These are phyloP conservation scores for Fallopia convolvulus DNA, from an alignment of 148 eudicot species.

Conservation along the genomic window DNA sequence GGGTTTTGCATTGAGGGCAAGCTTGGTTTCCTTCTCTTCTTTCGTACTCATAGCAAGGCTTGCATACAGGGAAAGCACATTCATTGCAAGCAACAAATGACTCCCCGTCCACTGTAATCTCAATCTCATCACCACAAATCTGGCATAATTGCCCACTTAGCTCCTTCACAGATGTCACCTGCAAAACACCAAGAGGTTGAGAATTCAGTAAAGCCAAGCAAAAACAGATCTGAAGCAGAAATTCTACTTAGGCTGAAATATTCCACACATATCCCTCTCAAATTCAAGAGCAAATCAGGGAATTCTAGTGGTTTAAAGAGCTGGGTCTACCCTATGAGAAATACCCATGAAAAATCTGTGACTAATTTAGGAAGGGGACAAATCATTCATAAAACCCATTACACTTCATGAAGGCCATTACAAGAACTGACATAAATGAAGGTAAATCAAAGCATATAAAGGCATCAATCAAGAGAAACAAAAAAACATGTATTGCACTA, in stretches of 20 bases:
- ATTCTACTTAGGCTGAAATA: neutral
- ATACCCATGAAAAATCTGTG: neutral
- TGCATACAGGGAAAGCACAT: constrained; percentile 89
- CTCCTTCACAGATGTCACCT: constrained; percentile 52
- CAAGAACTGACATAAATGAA: neutral
- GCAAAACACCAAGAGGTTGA: neutral
- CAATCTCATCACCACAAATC: constrained; percentile 87
- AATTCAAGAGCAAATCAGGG: neutral
- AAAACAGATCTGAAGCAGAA: constrained; percentile 22
- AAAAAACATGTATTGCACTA: neutral
- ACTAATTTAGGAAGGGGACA: neutral
- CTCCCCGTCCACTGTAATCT: constrained; percentile 49
- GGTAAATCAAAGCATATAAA: neutral
- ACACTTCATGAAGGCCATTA: neutral
- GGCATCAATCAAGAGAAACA: neutral
- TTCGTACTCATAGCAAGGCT: constrained; percentile 82
- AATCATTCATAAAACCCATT: neutral
- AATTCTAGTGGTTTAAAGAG: neutral
- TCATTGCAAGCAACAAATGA: constrained; percentile 89
- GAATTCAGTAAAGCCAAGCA: neutral
- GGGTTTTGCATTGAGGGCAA: constrained; percentile 86
- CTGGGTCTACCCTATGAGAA: neutral
- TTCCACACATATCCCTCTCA: neutral
- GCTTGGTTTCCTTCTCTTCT: constrained; percentile 81
- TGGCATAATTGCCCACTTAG: constrained; percentile 64